A percentile compares a stretch with the other conserved stretches of the same genome.
Evolutionary conservation across 1,284 basidiomycete species (phyloP).

Genomic region (Irpex lacteus): DNA sequence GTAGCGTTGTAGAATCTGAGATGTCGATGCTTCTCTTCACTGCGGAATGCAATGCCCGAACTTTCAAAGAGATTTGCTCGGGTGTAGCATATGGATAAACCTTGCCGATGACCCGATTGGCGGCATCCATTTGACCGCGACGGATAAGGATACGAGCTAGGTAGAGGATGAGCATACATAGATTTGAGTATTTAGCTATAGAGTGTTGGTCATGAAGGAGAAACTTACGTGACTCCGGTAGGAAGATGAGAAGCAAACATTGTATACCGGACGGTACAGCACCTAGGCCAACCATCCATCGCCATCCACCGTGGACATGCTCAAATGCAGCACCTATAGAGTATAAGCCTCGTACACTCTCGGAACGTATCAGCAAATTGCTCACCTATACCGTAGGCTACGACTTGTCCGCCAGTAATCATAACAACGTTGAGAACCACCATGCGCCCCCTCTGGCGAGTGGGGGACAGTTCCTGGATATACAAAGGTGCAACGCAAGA

Average conservation of each 20-base stretch:
- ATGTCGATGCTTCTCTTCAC: constrained; percentile 67
- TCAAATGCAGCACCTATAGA: constrained; percentile 58
- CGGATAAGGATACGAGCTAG: constrained; percentile 71
- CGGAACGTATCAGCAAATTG: neutral
- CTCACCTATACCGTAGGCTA: constrained; percentile 69
- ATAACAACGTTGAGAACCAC: constrained; percentile 66
- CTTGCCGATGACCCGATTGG: constrained; percentile 52
- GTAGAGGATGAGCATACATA: neutral
- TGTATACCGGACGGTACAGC: constrained; percentile 68
- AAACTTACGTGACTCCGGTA: constrained; percentile 74
- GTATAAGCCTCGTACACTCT: no score
- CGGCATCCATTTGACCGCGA: constrained; percentile 47
- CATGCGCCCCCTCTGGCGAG: constrained; percentile 72
- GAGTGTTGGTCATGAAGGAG: neutral
- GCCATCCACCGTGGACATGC: constrained; percentile 65
- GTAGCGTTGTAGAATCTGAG: constrained; percentile 57
- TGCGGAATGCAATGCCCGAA: constrained; percentile 44
- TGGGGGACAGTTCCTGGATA: constrained; percentile 82
- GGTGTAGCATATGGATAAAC: constrained; percentile 67
- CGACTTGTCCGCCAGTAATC: constrained; percentile 73
- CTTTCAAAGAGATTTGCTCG: constrained; percentile 68
- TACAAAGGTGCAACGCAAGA: constrained; percentile 80
- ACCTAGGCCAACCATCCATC: constrained; percentile 83
- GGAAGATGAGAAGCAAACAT: constrained; percentile 55
- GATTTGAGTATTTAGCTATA: no score